Evolutionary conservation across 805 yeast species (phyloP), one percentile per base, ranked within the genome.

Genomic region (Saturnispora hagleri): DNA sequence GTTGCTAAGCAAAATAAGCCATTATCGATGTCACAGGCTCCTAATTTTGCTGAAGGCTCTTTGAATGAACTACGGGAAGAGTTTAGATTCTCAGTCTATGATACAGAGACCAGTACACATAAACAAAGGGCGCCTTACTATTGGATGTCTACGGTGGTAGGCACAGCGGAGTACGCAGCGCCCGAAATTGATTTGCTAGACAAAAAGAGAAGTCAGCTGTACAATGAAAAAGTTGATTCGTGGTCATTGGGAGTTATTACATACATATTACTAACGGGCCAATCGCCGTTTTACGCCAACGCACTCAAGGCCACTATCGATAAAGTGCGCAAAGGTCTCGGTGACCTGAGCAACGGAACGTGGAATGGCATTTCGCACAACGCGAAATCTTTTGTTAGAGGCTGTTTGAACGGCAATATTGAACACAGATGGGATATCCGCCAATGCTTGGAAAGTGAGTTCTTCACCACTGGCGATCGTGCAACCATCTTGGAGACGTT

Each of bases 161-260:
- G 69, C 2, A 83, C 89, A 0, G 81, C 84, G 0, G 89, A 83
- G 60, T 83, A 83, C 58, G 75, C 82, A 52, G 89, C 89, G 1
- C 89, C 89, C 0, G 89, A 83, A 58, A 80, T 83, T 10, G 80
- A 82, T 0, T 70, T 78, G 49, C 24, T 38, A 15, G 43, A 35
- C 15, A 28, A 27, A 20, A 40, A 24, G 12, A 35, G n/a, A 4
- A 33, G 17, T 9, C 38, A 26, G 31, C 40, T 20, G 12, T 81
- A 82, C 58, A 76, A 73, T 53, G 66, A 65, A 31, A 79, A 78
- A 58, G 81, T 86, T 60, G 89, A 83, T 62, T 62, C 81, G 38
- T 83, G 89, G 89, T 82, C 89, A 1, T 58, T 83, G 4, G 89
- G 89, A 0, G 75, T 83, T 0, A 74, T 82, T 15, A 59, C 74